Base-by-base conservation (phyloP, 371 early-diverging fungal species). In the Rhizopus arrhizus region DNA sequence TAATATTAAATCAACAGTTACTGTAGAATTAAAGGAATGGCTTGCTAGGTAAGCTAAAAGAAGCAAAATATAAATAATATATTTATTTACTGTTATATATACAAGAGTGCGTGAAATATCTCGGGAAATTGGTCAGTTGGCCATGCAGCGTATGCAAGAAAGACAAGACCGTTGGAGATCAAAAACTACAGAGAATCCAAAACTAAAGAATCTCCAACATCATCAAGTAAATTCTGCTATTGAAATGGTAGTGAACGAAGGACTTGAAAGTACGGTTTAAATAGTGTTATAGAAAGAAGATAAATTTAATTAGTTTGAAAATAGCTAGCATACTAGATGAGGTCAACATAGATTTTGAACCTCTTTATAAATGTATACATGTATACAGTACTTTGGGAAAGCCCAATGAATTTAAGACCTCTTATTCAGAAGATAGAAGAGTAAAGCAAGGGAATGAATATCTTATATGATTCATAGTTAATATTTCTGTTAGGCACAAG, bases 341-440 rank as follows among this genome's bases (percentile, higher is more conserved):
- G 12, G 80, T 90, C 8, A 78, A 90, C 28, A 83, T 99, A 56
- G 95, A 97, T 69, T 93, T 97, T 75, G 89, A 90, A 63, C 96
- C 98, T 11, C 78, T 99, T 51, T 97, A 94, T 78, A 94, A 94
- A 70, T 95, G 97, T 64, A 83, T 98, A 43, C 95, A 97, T 65
- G 96, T 99, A 40, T 88, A 95, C 69, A 92, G 92, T 59, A 92
- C 94, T 15, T 85, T 99, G 8, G 95, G 95, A 2, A 87, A 87
- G 46, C 85, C 91, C 34, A 80, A 85, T 28, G 92, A 95, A 66
- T 91, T 98, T 65, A 91, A 90, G 63, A 70, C 84, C n/a, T 87
- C 88, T 46, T 98, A 92, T 67, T 91, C 95, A 60, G 95, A 96
- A 58, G 93, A 95, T 69, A 87, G 99, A 61, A 75, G 85, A 70